Evolutionary conservation across 768 basidiomycete genomes (phyloP).

Genomic region (Boletellus ananas): DNA sequence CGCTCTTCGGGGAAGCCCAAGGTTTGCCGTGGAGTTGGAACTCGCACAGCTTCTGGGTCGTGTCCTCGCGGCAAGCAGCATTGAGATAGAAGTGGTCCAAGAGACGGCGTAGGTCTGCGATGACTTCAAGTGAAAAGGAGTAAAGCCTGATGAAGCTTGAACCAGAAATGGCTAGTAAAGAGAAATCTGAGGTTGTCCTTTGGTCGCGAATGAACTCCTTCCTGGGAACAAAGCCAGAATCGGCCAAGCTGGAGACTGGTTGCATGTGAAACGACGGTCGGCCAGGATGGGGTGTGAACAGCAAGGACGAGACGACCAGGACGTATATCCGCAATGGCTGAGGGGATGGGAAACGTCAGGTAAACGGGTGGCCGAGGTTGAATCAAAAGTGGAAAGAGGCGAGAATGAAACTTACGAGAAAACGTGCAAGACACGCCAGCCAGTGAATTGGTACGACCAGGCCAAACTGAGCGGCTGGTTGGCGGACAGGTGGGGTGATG

Average conservation of each 20-base stretch:
- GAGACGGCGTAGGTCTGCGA: conserved; percentile 51
- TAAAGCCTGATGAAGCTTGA: conserved; percentile 65
- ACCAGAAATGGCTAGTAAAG: conserved; percentile 65
- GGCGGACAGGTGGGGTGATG: conserved; percentile 6
- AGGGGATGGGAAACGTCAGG: conserved; percentile 36
- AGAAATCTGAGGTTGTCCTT: conserved; percentile 54
- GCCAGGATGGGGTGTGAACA: conserved; percentile 23
- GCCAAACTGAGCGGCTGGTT: conserved; percentile 10
- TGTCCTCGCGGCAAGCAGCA: conserved; percentile 51
- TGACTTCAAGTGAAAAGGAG: conserved; percentile 55
- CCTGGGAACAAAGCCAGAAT: conserved; percentile 58
- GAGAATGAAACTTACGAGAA: conserved; percentile 26
- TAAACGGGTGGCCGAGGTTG: conserved; percentile 34
- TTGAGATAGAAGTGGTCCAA: conserved; percentile 47
- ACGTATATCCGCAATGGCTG: conserved; percentile 25
- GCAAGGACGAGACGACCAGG: conserved; percentile 17
- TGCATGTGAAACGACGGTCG: conserved; percentile 28
- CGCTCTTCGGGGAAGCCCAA: conserved; percentile 67
- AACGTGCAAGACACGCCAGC: conserved; percentile 33
- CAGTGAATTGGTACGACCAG: conserved; percentile 7
- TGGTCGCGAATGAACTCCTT: conserved; percentile 70
- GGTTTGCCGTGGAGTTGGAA: conserved; percentile 67
- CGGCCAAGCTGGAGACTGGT: conserved; percentile 32
- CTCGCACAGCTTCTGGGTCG: conserved; percentile 57
- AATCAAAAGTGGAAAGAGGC: conserved; percentile 28